Percentiles rank a stretch among this genome's conserved stretches.
These are phyloP conservation scores for Flaveria linearis DNA, from an alignment of 129 eudicot genomes.

Conservation along the genomic window DNA sequence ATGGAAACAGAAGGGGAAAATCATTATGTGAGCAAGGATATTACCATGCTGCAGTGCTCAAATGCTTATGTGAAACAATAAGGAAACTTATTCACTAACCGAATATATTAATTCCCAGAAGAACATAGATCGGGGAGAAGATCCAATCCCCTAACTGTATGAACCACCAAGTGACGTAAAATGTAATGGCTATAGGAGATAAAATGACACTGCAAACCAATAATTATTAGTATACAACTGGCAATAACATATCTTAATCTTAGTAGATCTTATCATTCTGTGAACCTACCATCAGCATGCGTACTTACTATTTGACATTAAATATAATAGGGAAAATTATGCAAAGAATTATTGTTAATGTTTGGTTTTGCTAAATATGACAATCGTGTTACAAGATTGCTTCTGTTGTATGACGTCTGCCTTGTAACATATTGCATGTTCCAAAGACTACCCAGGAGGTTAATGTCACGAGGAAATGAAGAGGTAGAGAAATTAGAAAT, in stretches of 20 bases:
- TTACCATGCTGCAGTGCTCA: constrained; percentile 1
- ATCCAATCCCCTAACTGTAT: constrained; percentile 63
- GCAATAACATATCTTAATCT: background rate
- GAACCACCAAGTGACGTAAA: constrained; percentile 74
- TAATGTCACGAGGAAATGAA: background rate
- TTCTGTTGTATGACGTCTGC: constrained; percentile 6
- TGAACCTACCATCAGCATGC: constrained; percentile 7
- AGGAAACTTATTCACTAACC: constrained; percentile 47
- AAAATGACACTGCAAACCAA: constrained; percentile 64
- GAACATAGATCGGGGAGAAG: constrained; percentile 61
- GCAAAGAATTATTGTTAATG: background rate
- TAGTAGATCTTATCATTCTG: constrained; percentile 11
- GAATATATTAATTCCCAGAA: constrained; percentile 62
- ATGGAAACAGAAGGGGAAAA: background rate
- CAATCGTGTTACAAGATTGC: background rate
- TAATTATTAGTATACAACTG: constrained; percentile 16
- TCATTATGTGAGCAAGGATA: constrained; percentile 8
- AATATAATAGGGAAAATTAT: background rate
- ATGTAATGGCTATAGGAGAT: constrained; percentile 64
- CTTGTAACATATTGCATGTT: constrained; percentile 12
- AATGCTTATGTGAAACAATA: background rate
- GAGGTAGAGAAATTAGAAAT: background rate
- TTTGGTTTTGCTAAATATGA: background rate
- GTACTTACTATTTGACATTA: background rate
- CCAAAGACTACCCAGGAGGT: background rate